These are phyloP conservation scores for Tetracentron sinense DNA, from an alignment of 164 flowering plant genomes.

Conservation along the genomic window DNA sequence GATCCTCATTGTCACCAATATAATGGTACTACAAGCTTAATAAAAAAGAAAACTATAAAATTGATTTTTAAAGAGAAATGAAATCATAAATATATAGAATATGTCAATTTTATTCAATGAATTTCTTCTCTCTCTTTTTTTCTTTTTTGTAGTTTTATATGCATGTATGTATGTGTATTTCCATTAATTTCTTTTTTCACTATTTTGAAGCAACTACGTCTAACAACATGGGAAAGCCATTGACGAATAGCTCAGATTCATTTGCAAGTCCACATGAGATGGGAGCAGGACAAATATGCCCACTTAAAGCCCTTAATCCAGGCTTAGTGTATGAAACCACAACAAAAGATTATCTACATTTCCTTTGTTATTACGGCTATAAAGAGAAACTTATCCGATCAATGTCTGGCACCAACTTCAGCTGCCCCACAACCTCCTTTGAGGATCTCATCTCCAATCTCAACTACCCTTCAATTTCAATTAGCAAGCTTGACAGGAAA, in stretches of 20 bases:
- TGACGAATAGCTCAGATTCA: slow-evolving; percentile 41
- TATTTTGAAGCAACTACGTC: slow-evolving; percentile 44
- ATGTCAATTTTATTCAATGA: too few species aligned
- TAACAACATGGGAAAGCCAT: slow-evolving; percentile 47
- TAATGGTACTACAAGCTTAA: too few species aligned
- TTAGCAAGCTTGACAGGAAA: slow-evolving; percentile 31
- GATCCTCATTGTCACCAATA: too few species aligned
- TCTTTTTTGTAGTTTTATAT: not conserved
- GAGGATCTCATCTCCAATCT: slow-evolving; percentile 53
- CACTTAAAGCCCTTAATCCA: slow-evolving; percentile 59
- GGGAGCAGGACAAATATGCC: slow-evolving; percentile 77
- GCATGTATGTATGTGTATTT: not conserved
- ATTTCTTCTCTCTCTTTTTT: too few species aligned
- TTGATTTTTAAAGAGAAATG: too few species aligned
- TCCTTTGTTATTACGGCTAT: slow-evolving; percentile 68
- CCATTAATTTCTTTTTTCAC: not conserved
- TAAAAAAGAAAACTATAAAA: too few species aligned
- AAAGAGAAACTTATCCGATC: slow-evolving; percentile 40
- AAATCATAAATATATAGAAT: too few species aligned
- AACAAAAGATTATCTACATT: slow-evolving; percentile 43
- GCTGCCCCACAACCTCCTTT: slow-evolving; percentile 42
- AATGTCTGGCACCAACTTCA: slow-evolving; percentile 43
- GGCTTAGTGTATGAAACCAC: slow-evolving; percentile 73
- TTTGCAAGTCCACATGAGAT: slow-evolving; percentile 59
- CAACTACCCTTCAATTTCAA: slow-evolving; percentile 83